These are phyloP conservation scores for Penicillium lividum DNA, from an alignment of 495 filamentous ascomycete species.

Conservation along the genomic window DNA sequence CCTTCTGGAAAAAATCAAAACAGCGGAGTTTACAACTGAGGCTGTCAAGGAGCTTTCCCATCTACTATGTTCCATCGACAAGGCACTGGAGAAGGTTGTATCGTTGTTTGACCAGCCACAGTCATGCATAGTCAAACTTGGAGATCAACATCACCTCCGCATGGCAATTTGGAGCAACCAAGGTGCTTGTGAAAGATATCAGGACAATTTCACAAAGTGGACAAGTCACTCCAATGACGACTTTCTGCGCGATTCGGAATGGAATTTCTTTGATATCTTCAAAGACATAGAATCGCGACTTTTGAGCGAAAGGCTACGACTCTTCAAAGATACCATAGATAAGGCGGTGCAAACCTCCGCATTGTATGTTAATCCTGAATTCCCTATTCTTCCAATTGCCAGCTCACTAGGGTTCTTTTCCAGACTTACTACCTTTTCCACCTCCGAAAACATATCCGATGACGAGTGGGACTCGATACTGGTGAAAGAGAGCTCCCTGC, in stretches of 20 bases:
- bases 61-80: conserved; percentile 5
- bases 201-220: conserved; percentile 5
- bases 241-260: conserved; percentile 1
- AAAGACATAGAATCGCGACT: conserved; percentile 5
- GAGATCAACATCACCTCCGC: conserved; percentile 5
- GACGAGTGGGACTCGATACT: conserved; percentile 4
- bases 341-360: conserved; percentile 4
- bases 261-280: conserved; percentile 1
- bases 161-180: conserved; percentile 11
- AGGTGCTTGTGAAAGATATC: conserved; percentile 7
- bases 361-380: conserved; percentile 4
- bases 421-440: conserved; percentile 2
- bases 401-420: neutral
- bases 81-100: conserved; percentile 1
- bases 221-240: conserved; percentile 1
- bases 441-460: conserved; percentile 7
- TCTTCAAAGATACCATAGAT: conserved; percentile 1
- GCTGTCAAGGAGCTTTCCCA: conserved; percentile 6
- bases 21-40: conserved; percentile 2
- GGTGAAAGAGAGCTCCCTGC: conserved; percentile 6
- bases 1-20: conserved; percentile 8
- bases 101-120: neutral
- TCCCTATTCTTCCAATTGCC: neutral
- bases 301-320: conserved; percentile 4
- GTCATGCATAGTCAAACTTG: conserved; percentile 1